These are phyloP conservation scores for Mortierella sp. DNA, from an alignment of 371 early-diverging fungal species.

Conservation along the genomic window DNA sequence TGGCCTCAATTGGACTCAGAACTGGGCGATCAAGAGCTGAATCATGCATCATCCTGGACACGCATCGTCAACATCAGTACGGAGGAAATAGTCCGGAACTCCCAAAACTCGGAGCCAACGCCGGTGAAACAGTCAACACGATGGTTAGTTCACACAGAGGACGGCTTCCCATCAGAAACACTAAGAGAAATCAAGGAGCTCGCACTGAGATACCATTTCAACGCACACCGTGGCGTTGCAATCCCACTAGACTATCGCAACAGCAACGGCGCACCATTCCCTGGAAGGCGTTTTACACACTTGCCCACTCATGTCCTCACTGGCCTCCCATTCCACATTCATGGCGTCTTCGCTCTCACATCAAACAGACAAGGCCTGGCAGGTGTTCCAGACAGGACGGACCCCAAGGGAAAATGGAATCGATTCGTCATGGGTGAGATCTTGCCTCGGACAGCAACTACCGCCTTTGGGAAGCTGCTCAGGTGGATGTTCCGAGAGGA, in stretches of 20 bases:
- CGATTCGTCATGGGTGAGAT: neutral
- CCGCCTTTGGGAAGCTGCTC: conserved; percentile 6
- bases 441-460: conserved; percentile 7
- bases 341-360: conserved; percentile 44
- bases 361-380: conserved; percentile 39
- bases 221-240: conserved; percentile 27
- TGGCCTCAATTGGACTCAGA: neutral
- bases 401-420: conserved; percentile 15
- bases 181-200: neutral
- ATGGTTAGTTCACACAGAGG: conserved; percentile 18
- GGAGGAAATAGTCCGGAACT: too few species aligned
- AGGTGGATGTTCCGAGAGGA: neutral
- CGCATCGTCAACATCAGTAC: neutral
- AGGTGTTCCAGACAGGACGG: conserved; percentile 10
- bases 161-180: neutral
- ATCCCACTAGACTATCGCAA: neutral
- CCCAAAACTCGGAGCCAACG: too few species aligned
- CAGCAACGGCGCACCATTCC: neutral
- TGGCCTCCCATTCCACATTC: conserved; percentile 42
- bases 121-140: neutral
- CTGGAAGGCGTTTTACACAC: conserved; percentile 37
- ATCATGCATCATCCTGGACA: neutral
- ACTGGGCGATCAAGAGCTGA: neutral
- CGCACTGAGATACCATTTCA: conserved; percentile 6
- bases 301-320: conserved; percentile 40